Base-by-base conservation (phyloP, 1,284 basidiomycete species). In the Sutorius eximius region DNA sequence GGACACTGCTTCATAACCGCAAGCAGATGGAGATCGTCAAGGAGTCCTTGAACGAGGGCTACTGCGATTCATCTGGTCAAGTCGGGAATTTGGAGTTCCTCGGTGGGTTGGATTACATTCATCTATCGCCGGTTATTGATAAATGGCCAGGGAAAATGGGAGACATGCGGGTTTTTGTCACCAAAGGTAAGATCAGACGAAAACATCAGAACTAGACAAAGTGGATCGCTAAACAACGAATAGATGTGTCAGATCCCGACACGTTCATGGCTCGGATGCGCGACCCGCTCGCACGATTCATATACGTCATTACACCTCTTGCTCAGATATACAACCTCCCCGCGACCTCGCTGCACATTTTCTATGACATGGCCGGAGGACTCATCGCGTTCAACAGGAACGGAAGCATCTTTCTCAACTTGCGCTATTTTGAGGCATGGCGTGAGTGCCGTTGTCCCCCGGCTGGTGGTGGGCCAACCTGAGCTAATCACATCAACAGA, bases 311-410 rank as follows among this genome's bases (percentile, higher is more conserved):
- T 45, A 74, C 69, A 5, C 74, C 80, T 0, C 74, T 92, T 16
- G 76, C 82, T 15, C 69, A 76, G 42, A 72, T 90, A 29, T 92
- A 88, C 65, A 75, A 76, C 43, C 77, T 92, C 29, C 83, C 87
- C 0, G 75, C 84, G 16, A 75, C 82, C 0, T 89, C 87, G 52
- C 66, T 98, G 59, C 91, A 95, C 64, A 81, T 99, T 3, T 98
- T 98, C 70, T 89, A 87, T 71, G 95, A 99, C 66, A 68, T 79
- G 11, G 75, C 77, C 7, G 95, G 95, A 1, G 89, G 86, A 1
- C 75, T 89, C 18, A 97, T 98, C 57, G 96, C 95, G 0, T 98
- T 98, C 78, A 99, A 98, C 71, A 80, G 93, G 30, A 87, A 85
- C 49, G 94, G 93, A 3, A 89, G 89, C 55, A 79, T 99, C 30